Conservation (phyloP, 1,284 basidiomycete species). For the Chalciporus sp. region DNA sequence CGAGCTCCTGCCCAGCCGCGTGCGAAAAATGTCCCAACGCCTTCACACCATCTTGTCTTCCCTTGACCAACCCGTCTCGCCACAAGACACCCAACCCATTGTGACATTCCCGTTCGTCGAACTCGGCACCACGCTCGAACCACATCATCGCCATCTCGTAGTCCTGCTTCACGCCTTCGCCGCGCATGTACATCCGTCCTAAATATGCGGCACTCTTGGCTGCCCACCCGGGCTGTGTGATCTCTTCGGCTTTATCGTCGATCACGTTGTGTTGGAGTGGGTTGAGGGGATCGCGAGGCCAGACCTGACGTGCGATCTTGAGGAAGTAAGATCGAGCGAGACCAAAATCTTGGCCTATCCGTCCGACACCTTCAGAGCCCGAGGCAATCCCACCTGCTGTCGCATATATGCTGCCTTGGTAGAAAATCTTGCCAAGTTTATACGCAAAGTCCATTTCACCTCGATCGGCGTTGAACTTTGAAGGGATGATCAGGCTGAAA, state of each 20-base stretch:
- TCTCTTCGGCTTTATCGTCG: conserved; percentile 52
- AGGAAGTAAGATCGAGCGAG: conserved; percentile 83
- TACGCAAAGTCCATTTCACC: conserved; percentile 86
- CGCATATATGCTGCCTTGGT: conserved; percentile 86
- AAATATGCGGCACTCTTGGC: conserved; percentile 83
- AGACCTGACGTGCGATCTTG: conserved; percentile 77
- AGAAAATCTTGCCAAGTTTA: conserved; percentile 90
- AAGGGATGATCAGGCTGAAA: conserved; percentile 5
- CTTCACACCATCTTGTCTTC: conserved; percentile 67
- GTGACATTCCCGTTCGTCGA: conserved; percentile 84
- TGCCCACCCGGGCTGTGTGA: conserved; percentile 64
- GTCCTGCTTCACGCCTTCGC: conserved; percentile 88
- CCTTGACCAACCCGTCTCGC: conserved; percentile 81
- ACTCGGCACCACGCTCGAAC: conserved; percentile 82
- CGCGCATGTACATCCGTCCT: conserved; percentile 92
- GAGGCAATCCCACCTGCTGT: conserved; percentile 75
- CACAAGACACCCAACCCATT: conserved; percentile 93
- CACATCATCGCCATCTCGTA: conserved; percentile 83
- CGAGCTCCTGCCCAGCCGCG: conserved; percentile 85
- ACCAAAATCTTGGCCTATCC: conserved; percentile 73
- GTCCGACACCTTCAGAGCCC: conserved; percentile 86
- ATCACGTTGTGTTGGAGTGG: conserved; percentile 46
- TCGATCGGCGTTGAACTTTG: conserved; percentile 88
- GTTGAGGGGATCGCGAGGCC: conserved; percentile 75
- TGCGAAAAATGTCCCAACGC: conserved; percentile 71